A percentile compares a stretch with the other conserved stretches of the same genome.
Evolutionary conservation across 169 alveolate genomes (phyloP).

Genomic region (Theileria equi): DNA sequence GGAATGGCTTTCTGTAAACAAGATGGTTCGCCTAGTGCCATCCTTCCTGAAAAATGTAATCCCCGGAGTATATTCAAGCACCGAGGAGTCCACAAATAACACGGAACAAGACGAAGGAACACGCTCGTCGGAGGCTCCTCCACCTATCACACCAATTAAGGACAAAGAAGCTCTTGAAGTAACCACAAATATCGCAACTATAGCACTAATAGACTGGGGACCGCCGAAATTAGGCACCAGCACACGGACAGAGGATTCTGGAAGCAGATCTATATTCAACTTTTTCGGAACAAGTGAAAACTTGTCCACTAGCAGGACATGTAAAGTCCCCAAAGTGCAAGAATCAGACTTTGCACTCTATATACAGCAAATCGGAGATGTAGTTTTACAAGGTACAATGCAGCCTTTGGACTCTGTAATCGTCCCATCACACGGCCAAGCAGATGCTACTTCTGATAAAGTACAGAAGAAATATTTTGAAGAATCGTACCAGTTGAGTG

Average conservation of each 20-base stretch:
- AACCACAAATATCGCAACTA: conserved; percentile 59
- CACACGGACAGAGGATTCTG: conserved; percentile 10
- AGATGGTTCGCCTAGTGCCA: conserved; percentile 50
- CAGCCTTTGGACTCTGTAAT: not conserved
- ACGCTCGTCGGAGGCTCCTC: not conserved
- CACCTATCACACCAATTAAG: not conserved
- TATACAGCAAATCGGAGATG: conserved; percentile 18
- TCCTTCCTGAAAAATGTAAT: conserved; percentile 33
- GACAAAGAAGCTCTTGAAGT: conserved; percentile 17
- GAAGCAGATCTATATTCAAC: too few relatives aligned
- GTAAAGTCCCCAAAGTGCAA: conserved; percentile 49
- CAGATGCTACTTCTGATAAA: not conserved
- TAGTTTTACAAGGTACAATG: not conserved
- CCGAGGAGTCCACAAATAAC: not conserved
- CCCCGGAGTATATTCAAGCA: not conserved
- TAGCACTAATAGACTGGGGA: conserved; percentile 59
- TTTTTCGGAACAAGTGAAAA: conserved; percentile 4
- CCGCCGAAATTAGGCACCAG: conserved; percentile 24
- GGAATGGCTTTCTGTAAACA: too few relatives aligned
- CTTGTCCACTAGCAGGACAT: not conserved
- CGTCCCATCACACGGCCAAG: not conserved
- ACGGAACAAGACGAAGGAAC: not conserved
- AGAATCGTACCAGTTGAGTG: conserved; percentile 24
- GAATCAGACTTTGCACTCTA: conserved; percentile 53
- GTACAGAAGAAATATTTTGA: conserved; percentile 47